These are phyloP conservation scores for Phytophthora uliginosa DNA, from an alignment of 352 stramenopile species.

Conservation along the genomic window DNA sequence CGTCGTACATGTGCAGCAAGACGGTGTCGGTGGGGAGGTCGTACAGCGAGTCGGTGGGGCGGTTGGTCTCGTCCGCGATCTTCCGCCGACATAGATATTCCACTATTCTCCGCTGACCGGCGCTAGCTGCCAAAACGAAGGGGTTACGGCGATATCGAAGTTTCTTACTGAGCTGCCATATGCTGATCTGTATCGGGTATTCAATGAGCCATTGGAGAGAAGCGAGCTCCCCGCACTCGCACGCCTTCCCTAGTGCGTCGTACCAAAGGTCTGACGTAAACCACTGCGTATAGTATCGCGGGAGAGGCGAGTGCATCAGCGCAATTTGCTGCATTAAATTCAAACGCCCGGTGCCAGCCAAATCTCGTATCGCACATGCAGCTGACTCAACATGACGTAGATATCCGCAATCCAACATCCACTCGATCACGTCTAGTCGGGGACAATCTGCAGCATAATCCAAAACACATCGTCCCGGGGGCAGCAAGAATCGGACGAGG, in stretches of 20 bases:
- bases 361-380: conserved; percentile 8
- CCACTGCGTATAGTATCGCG: background rate
- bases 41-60: too few relatives aligned
- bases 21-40: too few relatives aligned
- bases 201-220: conserved; percentile 11
- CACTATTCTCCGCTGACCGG: background rate
- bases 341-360: conserved; percentile 5
- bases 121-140: background rate
- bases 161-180: background rate
- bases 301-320: conserved; percentile 1
- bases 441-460: conserved; percentile 4
- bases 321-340: conserved; percentile 27
- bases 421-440: conserved; percentile 17
- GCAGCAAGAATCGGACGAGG: background rate
- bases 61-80: background rate
- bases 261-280: conserved; percentile 2
- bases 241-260: conserved; percentile 3
- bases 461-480: conserved; percentile 5
- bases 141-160: background rate
- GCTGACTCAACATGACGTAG: conserved; percentile 3
- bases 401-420: conserved; percentile 22
- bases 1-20: background rate
- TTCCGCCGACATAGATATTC: background rate
- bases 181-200: background rate
- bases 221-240: background rate